Conservation (phyloP, 768 basidiomycete genomes). For the Tylopilus sp. region DNA sequence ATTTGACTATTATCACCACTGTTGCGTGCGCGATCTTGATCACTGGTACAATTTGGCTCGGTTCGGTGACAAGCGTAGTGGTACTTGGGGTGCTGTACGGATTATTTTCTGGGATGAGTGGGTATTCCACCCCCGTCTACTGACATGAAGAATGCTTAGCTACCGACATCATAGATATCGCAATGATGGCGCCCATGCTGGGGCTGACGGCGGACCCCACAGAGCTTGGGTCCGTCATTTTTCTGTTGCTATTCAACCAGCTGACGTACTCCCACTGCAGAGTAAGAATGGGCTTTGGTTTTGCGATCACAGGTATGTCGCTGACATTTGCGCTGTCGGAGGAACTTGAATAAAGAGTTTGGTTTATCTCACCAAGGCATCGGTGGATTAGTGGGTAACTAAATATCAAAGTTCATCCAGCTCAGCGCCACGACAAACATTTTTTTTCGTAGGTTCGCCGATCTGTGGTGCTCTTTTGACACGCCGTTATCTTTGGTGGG, state of each 20-base stretch:
- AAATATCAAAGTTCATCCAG: too few species aligned
- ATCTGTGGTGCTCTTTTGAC: constrained; percentile 56
- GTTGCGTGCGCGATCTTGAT: constrained; percentile 37
- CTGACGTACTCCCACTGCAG: constrained; percentile 5
- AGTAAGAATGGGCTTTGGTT: constrained; percentile 45
- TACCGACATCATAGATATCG: constrained; percentile 29
- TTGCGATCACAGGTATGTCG: constrained; percentile 38
- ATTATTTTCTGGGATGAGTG: constrained; percentile 45
- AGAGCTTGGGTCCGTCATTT: constrained; percentile 47
- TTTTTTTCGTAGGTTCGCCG: constrained; percentile 43
- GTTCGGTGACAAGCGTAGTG: constrained; percentile 36
- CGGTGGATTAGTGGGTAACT: constrained; percentile 22
- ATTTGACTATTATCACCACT: constrained; percentile 38
- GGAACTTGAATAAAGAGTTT: too few species aligned
- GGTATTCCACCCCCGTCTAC: constrained; percentile 1
- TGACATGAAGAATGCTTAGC: not conserved
- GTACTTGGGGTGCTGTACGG: constrained; percentile 46
- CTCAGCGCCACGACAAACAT: not conserved
- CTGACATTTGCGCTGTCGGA: not conserved
- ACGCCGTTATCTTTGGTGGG: constrained; percentile 51
- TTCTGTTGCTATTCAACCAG: not conserved
- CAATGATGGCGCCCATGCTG: constrained; percentile 42
- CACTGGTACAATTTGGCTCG: constrained; percentile 44
- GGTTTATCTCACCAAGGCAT: constrained; percentile 10
- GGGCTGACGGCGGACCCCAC: constrained; percentile 42